Evolutionary conservation across 805 yeast species (phyloP).

Genomic region (Kuraishia cidri): DNA sequence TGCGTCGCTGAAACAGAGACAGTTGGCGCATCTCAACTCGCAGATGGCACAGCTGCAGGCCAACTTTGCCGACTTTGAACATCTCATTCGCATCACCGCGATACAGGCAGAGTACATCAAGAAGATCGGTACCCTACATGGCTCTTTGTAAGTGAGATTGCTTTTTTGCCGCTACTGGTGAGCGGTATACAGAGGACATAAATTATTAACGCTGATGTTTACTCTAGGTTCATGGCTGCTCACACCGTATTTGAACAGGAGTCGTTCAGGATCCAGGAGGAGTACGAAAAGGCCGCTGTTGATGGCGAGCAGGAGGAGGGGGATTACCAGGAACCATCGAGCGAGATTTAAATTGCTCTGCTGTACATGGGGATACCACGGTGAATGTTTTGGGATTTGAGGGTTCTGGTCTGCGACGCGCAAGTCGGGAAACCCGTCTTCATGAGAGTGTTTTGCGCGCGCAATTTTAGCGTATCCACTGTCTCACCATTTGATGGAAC

Average conservation of each 20-base stretch:
- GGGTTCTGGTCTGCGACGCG: too few relatives aligned
- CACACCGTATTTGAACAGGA: slow-evolving; percentile 6
- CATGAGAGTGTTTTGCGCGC: too few relatives aligned
- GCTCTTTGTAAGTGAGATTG: slow-evolving; percentile 18
- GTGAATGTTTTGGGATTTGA: too few relatives aligned
- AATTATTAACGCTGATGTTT: neutral
- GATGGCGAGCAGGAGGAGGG: too few relatives aligned
- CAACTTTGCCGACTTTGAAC: slow-evolving; percentile 29
- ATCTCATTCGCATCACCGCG: slow-evolving; percentile 25
- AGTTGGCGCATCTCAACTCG: slow-evolving; percentile 22
- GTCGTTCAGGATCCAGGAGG: slow-evolving; percentile 1
- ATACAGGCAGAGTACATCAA: slow-evolving; percentile 28
- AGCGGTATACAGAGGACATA: neutral
- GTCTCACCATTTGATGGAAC: too few relatives aligned
- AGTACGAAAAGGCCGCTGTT: too few relatives aligned
- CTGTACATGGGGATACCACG: too few relatives aligned
- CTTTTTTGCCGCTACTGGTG: neutral
- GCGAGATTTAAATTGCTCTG: too few relatives aligned
- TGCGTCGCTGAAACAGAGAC: slow-evolving; percentile 13
- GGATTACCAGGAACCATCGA: too few relatives aligned
- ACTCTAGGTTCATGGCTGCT: slow-evolving; percentile 8
- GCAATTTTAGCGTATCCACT: too few relatives aligned
- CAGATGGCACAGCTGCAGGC: slow-evolving; percentile 27
- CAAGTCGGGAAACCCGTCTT: too few relatives aligned
- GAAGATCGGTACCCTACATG: slow-evolving; percentile 31